These are phyloP conservation scores for Hygrocybe coccinea DNA, from an alignment of 768 basidiomycete genomes.

Conservation along the genomic window DNA sequence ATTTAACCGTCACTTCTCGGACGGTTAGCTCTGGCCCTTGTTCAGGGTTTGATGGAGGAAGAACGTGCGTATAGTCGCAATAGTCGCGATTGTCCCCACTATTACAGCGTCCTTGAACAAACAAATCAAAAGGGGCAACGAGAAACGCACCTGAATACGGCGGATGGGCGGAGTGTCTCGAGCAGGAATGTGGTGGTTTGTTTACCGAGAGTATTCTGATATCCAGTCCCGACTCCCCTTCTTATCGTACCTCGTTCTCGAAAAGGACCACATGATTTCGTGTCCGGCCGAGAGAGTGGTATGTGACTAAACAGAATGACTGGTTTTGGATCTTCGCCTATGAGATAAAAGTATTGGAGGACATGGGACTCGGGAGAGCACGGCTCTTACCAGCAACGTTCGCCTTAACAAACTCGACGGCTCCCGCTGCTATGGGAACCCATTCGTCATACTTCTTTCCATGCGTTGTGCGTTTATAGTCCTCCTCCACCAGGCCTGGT, in stretches of 20 bases:
- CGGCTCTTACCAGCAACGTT: conserved; percentile 3
- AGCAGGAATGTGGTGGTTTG: conserved; percentile 65
- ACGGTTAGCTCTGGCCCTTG: conserved; percentile 49
- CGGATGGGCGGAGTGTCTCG: conserved; percentile 53
- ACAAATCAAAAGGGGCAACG: conserved; percentile 33
- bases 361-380: conserved; percentile 50
- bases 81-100: conserved; percentile 97
- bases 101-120: conserved; percentile 30
- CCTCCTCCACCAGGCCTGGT: conserved; percentile 71
- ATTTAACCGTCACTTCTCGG: conserved; percentile 83
- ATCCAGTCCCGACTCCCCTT: conserved; percentile 72
- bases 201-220: conserved; percentile 74
- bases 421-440: conserved; percentile 43
- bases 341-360: conserved; percentile 81
- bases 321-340: conserved; percentile 40
- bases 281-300: conserved; percentile 72
- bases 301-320: conserved; percentile 80
- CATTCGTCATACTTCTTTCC: conserved; percentile 43
- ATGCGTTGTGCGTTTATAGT: conserved; percentile 43
- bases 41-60: conserved; percentile 31
- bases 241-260: conserved; percentile 73
- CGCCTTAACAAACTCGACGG: conserved; percentile 49
- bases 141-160: conserved; percentile 65
- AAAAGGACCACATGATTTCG: conserved; percentile 72
- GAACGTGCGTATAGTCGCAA: conserved; percentile 65